Conservation (phyloP, 2,329 filamentous ascomycete species). For the Ophiosphaerella herpotricha region DNA sequence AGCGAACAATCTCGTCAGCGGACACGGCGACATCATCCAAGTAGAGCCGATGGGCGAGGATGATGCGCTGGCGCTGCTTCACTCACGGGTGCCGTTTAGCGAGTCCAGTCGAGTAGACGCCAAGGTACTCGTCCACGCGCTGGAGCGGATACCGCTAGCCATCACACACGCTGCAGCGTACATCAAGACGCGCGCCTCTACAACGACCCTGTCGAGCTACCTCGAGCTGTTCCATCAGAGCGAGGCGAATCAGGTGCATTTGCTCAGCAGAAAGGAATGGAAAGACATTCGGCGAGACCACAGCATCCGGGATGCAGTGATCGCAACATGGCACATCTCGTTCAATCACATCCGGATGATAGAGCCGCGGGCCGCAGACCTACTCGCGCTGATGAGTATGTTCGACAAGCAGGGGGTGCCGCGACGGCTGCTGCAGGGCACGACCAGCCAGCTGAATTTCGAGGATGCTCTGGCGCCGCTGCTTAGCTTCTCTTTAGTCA, state of each 20-base stretch:
- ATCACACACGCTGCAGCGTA: constrained; percentile 9
- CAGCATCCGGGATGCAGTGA: constrained; percentile 39
- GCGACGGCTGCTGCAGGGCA: constrained; percentile 9
- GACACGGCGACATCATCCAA: constrained; percentile 13
- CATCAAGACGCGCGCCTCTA: constrained; percentile 4
- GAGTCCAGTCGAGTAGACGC: constrained; percentile 5
- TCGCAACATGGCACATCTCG: constrained; percentile 41
- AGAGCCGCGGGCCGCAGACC: constrained; percentile 42
- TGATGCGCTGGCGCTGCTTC: constrained; percentile 23
- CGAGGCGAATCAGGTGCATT: constrained; percentile 28
- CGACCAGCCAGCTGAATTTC: constrained; percentile 12
- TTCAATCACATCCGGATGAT: constrained; percentile 39
- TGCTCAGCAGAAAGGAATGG: constrained; percentile 23
- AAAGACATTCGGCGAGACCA: constrained; percentile 38
- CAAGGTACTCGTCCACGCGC: constrained; percentile 15
- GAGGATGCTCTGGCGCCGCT: constrained; percentile 12
- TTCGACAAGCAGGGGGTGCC: constrained; percentile 19
- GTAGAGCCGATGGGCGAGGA: constrained; percentile 28
- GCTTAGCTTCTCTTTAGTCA: constrained; percentile 16
- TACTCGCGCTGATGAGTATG: constrained; percentile 46
- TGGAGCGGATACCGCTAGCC: constrained; percentile 30
- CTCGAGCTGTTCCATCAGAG: constrained; percentile 28
- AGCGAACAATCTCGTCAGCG: constrained; percentile 18
- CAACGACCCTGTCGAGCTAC: constrained; percentile 5
- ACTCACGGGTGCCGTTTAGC: constrained; percentile 19